A percentile compares a stretch with the other conserved stretches of the same genome.
These are phyloP conservation scores for Carnegiea gigantea DNA, from an alignment of 179 eudicot species.

Conservation along the genomic window DNA sequence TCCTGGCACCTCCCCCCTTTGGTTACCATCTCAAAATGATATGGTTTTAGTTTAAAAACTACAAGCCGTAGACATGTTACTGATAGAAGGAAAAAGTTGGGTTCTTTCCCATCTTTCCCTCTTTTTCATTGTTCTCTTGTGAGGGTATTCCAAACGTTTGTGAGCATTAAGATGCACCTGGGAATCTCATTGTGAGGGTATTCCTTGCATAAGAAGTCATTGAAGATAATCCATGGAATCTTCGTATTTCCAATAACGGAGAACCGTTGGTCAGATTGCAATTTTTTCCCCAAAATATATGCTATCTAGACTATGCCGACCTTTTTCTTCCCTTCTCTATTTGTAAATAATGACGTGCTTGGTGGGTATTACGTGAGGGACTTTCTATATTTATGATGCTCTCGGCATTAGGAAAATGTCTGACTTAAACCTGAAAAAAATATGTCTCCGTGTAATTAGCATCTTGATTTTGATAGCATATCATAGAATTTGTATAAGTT, in stretches of 20 bases:
- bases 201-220: not conserved
- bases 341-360: not conserved
- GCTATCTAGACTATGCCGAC: not conserved
- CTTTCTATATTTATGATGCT: not conserved
- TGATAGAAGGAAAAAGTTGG: not conserved
- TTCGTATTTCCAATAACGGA: not conserved
- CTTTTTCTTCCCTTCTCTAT: not conserved
- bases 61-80: not conserved
- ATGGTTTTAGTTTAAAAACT: not conserved
- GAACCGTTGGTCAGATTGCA: not conserved
- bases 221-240: not conserved
- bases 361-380: not conserved
- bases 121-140: not conserved
- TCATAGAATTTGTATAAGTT: not conserved
- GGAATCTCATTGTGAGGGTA: not conserved
- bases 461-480: not conserved
- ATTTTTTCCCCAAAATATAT: not conserved
- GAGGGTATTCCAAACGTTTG: not conserved
- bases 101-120: not conserved
- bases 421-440: not conserved
- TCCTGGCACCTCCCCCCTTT: not conserved
- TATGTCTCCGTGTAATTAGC: not conserved
- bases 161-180: not conserved
- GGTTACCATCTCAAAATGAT: not conserved
- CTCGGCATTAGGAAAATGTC: not conserved